Conservation (phyloP, 148 eudicot species). For the Agrostemma githago region DNA sequence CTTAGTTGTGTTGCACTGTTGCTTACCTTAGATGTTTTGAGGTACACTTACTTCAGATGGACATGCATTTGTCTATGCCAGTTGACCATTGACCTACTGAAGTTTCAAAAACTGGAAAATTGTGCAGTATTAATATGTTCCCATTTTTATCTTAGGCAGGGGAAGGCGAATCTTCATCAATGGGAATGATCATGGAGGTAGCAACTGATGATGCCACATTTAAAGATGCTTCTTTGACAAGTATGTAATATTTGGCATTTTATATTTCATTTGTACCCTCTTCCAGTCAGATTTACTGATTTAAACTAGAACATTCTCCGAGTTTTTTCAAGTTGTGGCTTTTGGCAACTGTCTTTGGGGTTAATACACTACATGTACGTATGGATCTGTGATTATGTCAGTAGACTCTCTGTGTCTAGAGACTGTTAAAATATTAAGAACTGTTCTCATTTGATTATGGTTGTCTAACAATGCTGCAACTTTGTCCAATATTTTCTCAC, state of each 20-base stretch:
- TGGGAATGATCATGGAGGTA: slow-evolving; percentile 20
- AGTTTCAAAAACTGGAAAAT: background rate
- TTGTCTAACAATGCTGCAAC: background rate
- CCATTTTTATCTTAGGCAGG: slow-evolving; percentile 25
- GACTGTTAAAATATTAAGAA: background rate
- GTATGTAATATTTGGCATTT: slow-evolving; percentile 33
- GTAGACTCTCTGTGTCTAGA: background rate
- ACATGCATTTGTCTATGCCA: background rate
- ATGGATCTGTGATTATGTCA: background rate
- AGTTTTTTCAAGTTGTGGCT: background rate
- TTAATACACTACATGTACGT: background rate
- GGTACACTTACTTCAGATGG: background rate
- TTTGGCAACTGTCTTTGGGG: background rate
- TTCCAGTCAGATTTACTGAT: background rate
- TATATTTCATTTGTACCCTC: background rate
- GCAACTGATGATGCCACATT: slow-evolving; percentile 19
- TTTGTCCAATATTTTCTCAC: too few relatives aligned
- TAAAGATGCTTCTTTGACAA: slow-evolving; percentile 29
- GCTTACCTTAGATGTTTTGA: background rate
- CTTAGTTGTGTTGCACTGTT: background rate
- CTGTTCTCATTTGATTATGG: background rate
- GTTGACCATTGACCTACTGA: background rate
- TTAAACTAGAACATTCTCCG: background rate
- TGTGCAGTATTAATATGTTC: background rate
- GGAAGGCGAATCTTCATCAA: slow-evolving; percentile 22